Evolutionary conservation across 257 asterid species (phyloP).

Genomic region (Capsicum pubescens): DNA sequence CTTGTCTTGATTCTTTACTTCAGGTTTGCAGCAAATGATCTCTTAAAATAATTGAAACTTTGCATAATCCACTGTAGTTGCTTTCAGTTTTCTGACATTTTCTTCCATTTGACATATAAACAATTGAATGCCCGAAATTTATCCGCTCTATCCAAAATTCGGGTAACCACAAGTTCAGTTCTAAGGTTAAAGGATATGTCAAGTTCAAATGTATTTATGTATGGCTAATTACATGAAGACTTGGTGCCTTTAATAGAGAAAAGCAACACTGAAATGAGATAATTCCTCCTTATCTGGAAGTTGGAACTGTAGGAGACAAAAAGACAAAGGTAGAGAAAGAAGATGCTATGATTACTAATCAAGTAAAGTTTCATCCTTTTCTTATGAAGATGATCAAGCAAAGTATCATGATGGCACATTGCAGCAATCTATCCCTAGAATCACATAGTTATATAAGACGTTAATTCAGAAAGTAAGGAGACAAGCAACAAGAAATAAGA

Average conservation of each 20-base stretch:
- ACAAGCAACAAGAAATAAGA: background rate
- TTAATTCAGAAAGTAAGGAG: background rate
- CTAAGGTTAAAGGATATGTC: background rate
- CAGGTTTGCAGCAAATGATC: background rate
- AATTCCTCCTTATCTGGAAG: background rate
- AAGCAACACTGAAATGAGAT: background rate
- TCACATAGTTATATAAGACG: background rate
- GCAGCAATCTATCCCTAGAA: slow-evolving; percentile 11
- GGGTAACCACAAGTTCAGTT: background rate
- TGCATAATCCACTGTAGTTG: background rate
- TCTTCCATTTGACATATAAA: background rate
- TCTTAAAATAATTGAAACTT: background rate
- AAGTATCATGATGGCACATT: background rate
- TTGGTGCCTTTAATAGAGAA: background rate
- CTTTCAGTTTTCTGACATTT: background rate
- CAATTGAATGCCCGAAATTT: background rate
- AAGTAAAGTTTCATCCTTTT: background rate
- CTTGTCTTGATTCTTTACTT: background rate
- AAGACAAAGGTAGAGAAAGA: background rate
- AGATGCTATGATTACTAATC: background rate
- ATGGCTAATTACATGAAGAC: background rate
- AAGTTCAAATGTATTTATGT: background rate
- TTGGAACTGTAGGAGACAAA: background rate
- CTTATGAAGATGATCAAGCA: background rate
- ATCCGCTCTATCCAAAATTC: background rate